Percentiles rank a stretch among this genome's conserved stretches.
phyloP scores from a whole-genome alignment of 768 basidiomycete species.

The Podaxis pistillaris region DNA sequence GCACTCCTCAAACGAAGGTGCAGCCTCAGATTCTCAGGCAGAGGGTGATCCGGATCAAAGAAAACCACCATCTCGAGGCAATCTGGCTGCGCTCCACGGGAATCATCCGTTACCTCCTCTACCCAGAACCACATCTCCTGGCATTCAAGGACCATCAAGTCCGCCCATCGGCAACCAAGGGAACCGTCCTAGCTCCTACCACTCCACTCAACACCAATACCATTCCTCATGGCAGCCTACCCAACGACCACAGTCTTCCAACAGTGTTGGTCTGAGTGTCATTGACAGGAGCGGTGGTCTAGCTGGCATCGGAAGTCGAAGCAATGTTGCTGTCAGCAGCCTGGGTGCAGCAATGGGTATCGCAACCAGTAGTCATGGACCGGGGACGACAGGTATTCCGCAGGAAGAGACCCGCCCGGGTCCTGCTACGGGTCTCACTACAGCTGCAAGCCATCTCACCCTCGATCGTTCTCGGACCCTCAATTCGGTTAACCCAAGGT shows the following conservation, averaged over 20 bases:
- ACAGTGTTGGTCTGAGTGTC: background rate
- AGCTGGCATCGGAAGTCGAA: background rate
- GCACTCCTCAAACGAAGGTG: background rate
- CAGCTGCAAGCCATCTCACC: background rate
- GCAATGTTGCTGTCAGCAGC: background rate
- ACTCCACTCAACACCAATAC: background rate
- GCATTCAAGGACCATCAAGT: background rate
- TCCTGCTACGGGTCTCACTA: background rate
- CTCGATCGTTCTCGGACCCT: conserved; percentile 2
- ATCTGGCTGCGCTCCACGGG: background rate
- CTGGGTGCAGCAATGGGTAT: background rate
- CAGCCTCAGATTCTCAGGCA: background rate
- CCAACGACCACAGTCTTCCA: background rate
- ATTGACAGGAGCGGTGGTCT: background rate
- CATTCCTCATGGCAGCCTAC: background rate
- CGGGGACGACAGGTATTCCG: background rate
- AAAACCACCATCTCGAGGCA: no score
- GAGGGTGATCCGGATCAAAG: background rate
- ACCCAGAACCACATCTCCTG: background rate
- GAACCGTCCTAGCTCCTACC: background rate
- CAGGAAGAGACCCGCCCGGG: background rate
- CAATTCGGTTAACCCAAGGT: conserved; percentile 9
- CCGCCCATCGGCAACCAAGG: background rate
- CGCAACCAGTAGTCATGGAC: background rate
- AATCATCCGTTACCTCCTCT: conserved; percentile 2